Evolutionary conservation across 2,329 filamentous ascomycete species (phyloP).

Genomic region (Trichoderma lentiforme): DNA sequence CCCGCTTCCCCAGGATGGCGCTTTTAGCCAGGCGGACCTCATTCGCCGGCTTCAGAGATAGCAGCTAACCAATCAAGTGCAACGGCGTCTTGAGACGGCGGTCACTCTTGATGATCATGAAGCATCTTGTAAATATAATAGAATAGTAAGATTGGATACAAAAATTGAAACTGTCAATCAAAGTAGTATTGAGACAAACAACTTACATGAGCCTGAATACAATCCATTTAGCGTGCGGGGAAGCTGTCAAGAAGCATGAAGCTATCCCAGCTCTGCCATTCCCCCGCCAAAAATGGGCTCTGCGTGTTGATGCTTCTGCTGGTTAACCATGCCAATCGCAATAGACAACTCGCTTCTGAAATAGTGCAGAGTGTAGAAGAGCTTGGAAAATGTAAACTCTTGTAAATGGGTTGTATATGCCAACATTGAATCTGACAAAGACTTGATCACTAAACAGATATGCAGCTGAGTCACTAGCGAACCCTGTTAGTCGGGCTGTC

Average conservation of each 20-base stretch:
- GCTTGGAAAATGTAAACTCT: neutral
- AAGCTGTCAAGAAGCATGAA: neutral
- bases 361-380: neutral
- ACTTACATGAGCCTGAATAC: neutral
- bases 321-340: neutral
- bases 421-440: neutral
- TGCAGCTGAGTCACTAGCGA: neutral
- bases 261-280: neutral
- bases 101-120: neutral
- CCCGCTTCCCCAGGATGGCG: conserved; percentile 12
- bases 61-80: neutral
- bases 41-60: neutral
- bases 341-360: neutral
- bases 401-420: neutral
- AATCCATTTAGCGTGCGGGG: neutral
- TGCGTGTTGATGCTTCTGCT: neutral
- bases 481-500: neutral
- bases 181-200: neutral
- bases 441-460: neutral
- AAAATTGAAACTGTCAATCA: neutral
- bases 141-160: neutral
- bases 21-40: neutral
- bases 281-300: neutral
- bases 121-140: neutral
- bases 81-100: neutral